Evolutionary conservation across 2,329 filamentous ascomycete genomes (phyloP).

Genomic region (Byssochlamys sp.): DNA sequence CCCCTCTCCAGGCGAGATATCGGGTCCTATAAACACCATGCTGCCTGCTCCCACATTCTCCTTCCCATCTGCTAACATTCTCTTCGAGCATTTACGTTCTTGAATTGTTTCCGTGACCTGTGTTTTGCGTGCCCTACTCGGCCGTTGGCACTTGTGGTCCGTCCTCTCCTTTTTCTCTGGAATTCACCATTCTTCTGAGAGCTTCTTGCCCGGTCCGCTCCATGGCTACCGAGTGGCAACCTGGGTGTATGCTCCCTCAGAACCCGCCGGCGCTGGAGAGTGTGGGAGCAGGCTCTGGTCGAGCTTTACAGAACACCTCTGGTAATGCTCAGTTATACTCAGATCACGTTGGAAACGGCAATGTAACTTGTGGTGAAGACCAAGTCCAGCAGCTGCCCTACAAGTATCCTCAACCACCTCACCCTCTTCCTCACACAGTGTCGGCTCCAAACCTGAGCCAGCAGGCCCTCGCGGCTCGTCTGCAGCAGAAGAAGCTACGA

Average conservation of each 20-base stretch:
- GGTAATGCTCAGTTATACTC: slow-evolving; percentile 36
- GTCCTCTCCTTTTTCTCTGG: slow-evolving; percentile 21
- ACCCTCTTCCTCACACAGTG: slow-evolving; percentile 17
- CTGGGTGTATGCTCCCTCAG: slow-evolving; percentile 29
- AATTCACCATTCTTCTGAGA: slow-evolving; percentile 34
- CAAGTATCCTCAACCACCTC: slow-evolving; percentile 27
- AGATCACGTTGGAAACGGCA: slow-evolving; percentile 21
- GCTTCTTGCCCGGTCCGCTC: slow-evolving; percentile 22
- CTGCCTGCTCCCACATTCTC: slow-evolving; percentile 36
- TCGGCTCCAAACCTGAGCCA: slow-evolving; percentile 17
- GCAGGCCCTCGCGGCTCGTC: slow-evolving; percentile 19
- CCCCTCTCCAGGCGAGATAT: slow-evolving; percentile 21
- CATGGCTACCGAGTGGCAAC: slow-evolving; percentile 34
- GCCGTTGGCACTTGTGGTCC: slow-evolving; percentile 27
- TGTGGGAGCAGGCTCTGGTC: slow-evolving; percentile 26
- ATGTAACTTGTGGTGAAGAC: slow-evolving; percentile 22
- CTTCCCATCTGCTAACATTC: slow-evolving; percentile 35
- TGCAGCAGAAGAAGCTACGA: slow-evolving; percentile 27
- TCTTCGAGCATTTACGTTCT: slow-evolving; percentile 31
- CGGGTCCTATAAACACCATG: slow-evolving; percentile 34
- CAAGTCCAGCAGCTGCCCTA: slow-evolving; percentile 25
- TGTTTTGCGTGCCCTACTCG: slow-evolving; percentile 29
- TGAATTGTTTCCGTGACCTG: slow-evolving; percentile 23
- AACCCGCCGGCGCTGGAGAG: slow-evolving; percentile 27
- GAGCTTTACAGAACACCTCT: slow-evolving; percentile 34